phyloP scores from a whole-genome alignment of 805 yeast species.

The Wickerhamomyces rabaulensis region DNA sequence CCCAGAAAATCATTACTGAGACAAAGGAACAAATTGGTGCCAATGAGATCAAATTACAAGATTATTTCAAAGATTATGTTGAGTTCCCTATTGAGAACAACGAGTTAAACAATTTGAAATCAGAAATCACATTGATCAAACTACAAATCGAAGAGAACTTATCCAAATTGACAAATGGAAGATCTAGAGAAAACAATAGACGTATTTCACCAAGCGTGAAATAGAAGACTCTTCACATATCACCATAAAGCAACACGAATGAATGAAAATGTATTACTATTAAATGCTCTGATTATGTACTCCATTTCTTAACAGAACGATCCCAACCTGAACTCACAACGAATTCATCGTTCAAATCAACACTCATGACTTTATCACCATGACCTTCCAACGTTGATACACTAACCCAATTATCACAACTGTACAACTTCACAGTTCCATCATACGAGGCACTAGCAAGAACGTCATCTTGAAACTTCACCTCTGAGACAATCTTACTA shows the following conservation, averaged over 20 bases:
- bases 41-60: slow-evolving; percentile 11
- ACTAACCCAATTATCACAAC: slow-evolving; percentile 65
- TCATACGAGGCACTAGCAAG: slow-evolving; percentile 70
- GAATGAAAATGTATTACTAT: not conserved
- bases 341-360: slow-evolving; percentile 46
- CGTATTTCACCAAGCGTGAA: slow-evolving; percentile 17
- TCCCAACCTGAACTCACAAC: slow-evolving; percentile 82
- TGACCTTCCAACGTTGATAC: slow-evolving; percentile 49
- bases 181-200: slow-evolving; percentile 14
- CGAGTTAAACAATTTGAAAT: slow-evolving; percentile 12
- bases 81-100: slow-evolving; percentile 10
- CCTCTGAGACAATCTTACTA: slow-evolving; percentile 61
- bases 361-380: slow-evolving; percentile 66
- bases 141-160: slow-evolving; percentile 17
- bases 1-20: slow-evolving; percentile 28
- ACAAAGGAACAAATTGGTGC: slow-evolving; percentile 9
- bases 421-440: slow-evolving; percentile 55
- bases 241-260: not conserved
- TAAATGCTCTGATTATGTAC: slow-evolving; percentile 7
- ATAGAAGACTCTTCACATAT: not conserved
- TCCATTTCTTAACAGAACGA: slow-evolving; percentile 68
- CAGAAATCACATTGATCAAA: slow-evolving; percentile 8
- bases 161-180: slow-evolving; percentile 14
- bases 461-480: slow-evolving; percentile 40
- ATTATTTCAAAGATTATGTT: slow-evolving; percentile 15